Evolutionary conservation across 2,329 filamentous ascomycete genomes (phyloP), one percentile per base, ranked within the genome.

Genomic region (Camillea tinctor): DNA sequence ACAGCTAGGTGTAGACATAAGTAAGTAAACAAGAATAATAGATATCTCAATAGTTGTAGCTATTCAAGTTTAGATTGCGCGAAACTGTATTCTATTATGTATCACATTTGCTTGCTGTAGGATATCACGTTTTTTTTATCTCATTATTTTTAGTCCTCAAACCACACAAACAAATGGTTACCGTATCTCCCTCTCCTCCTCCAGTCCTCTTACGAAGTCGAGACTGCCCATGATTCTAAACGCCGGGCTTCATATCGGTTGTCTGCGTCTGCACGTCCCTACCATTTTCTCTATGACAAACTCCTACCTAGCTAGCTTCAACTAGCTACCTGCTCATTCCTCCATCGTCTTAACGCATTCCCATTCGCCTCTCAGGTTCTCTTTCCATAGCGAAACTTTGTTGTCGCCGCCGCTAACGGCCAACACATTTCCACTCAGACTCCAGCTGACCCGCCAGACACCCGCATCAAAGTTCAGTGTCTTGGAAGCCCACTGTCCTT

Each of bases 381-480:
- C 95, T 84, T 98, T 99, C 94, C 94, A 99, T 75, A 99, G 78
- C 57, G 90, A 96, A 58, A 99, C 93, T 80, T 96, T 93, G 82
- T 99, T 99, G 78, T 99, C 94, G 23, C 90, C 92, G 48, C 92
- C 92, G 73, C 91, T 95, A 64, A 97, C 92, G 9, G 95, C 95
- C 69, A 99, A 82, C 20, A 98, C 93, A 74, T 99, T 99, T 56
- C 95, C 95, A 76, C 92, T 97, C 73, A 98, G 81, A 70, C 93
- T 97, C 95, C 95, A 99, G 82, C 92, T 97, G 52, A 97, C 95
- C 58, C 95, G 88, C 95, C 95, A 99, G 60, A 97, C 85, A 52
- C 93, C 89, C 4, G 90, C 88, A 63, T 97, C 94, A 69, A 99
- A 96, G 70, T 89, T 87, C 65, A 99, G 83, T 49, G 90, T 87